Conservation (phyloP, 2,329 filamentous ascomycete species). For the Colletotrichum phormii region DNA sequence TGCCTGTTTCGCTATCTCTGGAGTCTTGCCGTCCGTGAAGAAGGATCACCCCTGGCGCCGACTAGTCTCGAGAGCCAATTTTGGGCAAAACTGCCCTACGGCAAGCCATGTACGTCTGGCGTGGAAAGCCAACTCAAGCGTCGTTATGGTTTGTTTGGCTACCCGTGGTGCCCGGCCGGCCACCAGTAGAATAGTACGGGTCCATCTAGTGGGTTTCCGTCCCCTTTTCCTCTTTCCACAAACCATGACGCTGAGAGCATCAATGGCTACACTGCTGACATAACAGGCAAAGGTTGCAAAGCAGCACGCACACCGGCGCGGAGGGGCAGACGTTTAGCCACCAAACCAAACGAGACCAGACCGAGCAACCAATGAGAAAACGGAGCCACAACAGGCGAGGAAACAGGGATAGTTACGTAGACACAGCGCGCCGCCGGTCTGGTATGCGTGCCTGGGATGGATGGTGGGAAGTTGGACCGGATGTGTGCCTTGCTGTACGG, state of each 20-base stretch:
- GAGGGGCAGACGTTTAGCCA: neutral
- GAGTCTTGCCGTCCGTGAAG: neutral
- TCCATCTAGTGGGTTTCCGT: neutral
- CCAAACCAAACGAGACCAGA: neutral
- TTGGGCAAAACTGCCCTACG: constrained; percentile 22
- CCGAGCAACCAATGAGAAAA: constrained; percentile 11
- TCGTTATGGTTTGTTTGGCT: neutral
- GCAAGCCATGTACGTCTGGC: constrained; percentile 12
- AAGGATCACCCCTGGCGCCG: constrained; percentile 23
- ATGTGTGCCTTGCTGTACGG: neutral
- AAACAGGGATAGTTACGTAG: neutral
- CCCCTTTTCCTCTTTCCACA: neutral
- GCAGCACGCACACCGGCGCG: neutral
- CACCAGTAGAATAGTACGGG: neutral
- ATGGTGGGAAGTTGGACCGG: neutral
- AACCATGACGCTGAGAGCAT: neutral
- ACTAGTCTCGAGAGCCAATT: constrained; percentile 16
- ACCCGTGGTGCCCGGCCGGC: neutral
- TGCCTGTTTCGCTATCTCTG: constrained; percentile 19
- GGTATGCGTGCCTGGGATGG: neutral
- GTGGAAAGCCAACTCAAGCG: neutral
- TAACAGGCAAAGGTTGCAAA: neutral
- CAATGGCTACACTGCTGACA: neutral
- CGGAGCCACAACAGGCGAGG: neutral
- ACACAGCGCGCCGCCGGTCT: neutral